phyloP scores from a whole-genome alignment of 78 protist species.

The Polysphondylium violaceum region DNA sequence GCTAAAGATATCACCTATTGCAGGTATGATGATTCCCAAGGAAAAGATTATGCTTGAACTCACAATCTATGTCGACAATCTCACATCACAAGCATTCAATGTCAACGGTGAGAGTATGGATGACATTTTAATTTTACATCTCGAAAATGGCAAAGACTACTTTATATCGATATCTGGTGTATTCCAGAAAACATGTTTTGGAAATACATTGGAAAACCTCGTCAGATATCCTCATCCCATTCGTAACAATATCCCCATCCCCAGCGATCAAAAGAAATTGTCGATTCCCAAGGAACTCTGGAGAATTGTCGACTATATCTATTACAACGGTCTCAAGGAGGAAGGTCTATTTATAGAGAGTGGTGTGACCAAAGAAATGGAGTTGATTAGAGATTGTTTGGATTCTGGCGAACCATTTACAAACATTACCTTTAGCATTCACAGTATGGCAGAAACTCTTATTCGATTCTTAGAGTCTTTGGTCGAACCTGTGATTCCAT shows the following conservation, averaged over 20 bases:
- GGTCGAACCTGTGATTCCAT: conserved; percentile 87
- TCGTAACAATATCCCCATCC: conserved; percentile 30
- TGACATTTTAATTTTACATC: conserved; percentile 88
- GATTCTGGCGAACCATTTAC: conserved; percentile 68
- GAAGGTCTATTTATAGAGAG: conserved; percentile 64
- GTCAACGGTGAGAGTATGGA: conserved; percentile 60
- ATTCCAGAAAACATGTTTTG: conserved; percentile 77
- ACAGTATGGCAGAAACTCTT: conserved; percentile 84
- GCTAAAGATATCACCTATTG: conserved; percentile 84
- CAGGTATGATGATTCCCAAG: conserved; percentile 81
- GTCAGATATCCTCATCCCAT: conserved; percentile 71
- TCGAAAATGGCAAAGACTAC: conserved; percentile 89
- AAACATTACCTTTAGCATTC: conserved; percentile 25
- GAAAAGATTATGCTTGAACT: conserved; percentile 72
- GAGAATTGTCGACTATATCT: conserved; percentile 85
- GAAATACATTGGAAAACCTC: conserved; percentile 78
- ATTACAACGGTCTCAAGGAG: conserved; percentile 51
- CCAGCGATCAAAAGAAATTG: conserved; percentile 51
- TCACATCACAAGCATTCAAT: conserved; percentile 61
- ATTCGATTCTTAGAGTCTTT: conserved; percentile 81
- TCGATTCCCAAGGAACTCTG: conserved; percentile 91
- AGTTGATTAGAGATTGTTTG: conserved; percentile 72
- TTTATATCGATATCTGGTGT: conserved; percentile 80
- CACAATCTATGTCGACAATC: conserved; percentile 47
- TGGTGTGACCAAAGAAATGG: conserved; percentile 69